These are phyloP conservation scores for Flagelloscypha sp. DNA, from an alignment of 768 basidiomycete species.

Conservation along the genomic window DNA sequence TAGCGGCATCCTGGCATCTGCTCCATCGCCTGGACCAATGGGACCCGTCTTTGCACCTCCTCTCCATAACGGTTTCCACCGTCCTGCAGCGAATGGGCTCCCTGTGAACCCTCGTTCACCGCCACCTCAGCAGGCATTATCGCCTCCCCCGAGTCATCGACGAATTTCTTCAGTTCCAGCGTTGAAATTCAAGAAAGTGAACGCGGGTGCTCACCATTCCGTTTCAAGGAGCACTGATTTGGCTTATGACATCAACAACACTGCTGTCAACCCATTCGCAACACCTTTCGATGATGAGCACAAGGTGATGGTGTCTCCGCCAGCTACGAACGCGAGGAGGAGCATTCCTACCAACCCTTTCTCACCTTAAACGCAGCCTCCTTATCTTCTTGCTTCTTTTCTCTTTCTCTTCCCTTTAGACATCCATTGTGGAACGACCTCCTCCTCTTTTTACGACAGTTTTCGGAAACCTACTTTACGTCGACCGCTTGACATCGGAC, in stretches of 20 bases:
- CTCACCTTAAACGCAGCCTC: too few relatives aligned
- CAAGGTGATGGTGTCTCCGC: slow-evolving; percentile 20
- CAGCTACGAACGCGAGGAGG: slow-evolving; percentile 26
- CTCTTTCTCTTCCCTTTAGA: too few relatives aligned
- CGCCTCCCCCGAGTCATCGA: slow-evolving; percentile 17
- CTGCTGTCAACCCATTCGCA: slow-evolving; percentile 46
- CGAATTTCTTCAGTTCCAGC: slow-evolving; percentile 15
- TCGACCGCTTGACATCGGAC: too few relatives aligned
- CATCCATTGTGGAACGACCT: too few relatives aligned
- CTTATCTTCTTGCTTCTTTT: too few relatives aligned
- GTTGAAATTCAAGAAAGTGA: slow-evolving; percentile 14
- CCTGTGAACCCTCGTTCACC: slow-evolving; percentile 4
- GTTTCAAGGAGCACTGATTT: slow-evolving; percentile 29
- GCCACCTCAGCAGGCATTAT: slow-evolving; percentile 9
- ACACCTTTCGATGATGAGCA: slow-evolving; percentile 78
- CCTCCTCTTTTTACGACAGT: too few relatives aligned
- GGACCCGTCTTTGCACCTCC: slow-evolving; percentile 26
- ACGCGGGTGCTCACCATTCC: slow-evolving; percentile 12
- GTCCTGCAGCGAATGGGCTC: slow-evolving; percentile 1
- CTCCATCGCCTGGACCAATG: slow-evolving; percentile 24
- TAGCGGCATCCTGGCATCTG: slow-evolving; percentile 18
- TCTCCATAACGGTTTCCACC: slow-evolving; percentile 33
- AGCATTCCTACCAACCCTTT: slow-evolving; percentile 50
- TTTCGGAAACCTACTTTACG: too few relatives aligned
- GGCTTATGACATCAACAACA: slow-evolving; percentile 27